phyloP scores from a whole-genome alignment of 371 early-diverging fungal species.

The Actinomortierella wolfii region DNA sequence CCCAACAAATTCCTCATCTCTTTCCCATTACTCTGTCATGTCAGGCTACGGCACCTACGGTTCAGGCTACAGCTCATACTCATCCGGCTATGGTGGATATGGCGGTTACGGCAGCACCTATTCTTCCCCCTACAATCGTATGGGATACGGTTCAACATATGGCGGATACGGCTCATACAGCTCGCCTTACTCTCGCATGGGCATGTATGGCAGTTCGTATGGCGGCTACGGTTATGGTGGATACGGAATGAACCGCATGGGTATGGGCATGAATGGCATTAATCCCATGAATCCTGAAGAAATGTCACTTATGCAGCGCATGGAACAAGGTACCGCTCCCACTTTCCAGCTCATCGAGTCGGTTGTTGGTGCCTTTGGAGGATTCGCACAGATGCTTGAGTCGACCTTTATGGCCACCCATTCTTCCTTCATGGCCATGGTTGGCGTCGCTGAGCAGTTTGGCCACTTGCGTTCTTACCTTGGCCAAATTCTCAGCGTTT shows the following conservation, averaged over 20 bases:
- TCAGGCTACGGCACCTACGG: slow-evolving; percentile 31
- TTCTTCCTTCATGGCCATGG: slow-evolving; percentile 96
- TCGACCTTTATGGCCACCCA: slow-evolving; percentile 96
- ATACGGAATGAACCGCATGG: slow-evolving; percentile 26
- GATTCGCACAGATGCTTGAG: slow-evolving; percentile 96
- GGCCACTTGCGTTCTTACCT: slow-evolving; percentile 83
- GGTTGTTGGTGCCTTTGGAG: slow-evolving; percentile 94
- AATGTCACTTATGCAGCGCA: slow-evolving; percentile 71
- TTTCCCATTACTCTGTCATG: too few relatives aligned
- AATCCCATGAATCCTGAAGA: slow-evolving; percentile 57
- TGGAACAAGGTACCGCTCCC: slow-evolving; percentile 86
- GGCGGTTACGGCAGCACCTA: slow-evolving; percentile 47
- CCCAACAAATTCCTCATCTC: too few relatives aligned
- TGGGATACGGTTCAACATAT: slow-evolving; percentile 49
- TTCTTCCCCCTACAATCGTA: slow-evolving; percentile 44
- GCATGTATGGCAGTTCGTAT: slow-evolving; percentile 55
- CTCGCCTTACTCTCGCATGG: slow-evolving; percentile 51
- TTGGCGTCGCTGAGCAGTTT: slow-evolving; percentile 96
- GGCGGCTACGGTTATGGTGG: slow-evolving; percentile 52
- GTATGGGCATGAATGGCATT: slow-evolving; percentile 52
- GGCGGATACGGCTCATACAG: slow-evolving; percentile 47
- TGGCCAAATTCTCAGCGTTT: slow-evolving; percentile 77
- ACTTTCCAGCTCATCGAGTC: slow-evolving; percentile 90
- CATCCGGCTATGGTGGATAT: slow-evolving; percentile 13
- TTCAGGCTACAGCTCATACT: slow-evolving; percentile 45